Conservation (phyloP, 2,329 filamentous ascomycete genomes). For the Microsporum audouinii region DNA sequence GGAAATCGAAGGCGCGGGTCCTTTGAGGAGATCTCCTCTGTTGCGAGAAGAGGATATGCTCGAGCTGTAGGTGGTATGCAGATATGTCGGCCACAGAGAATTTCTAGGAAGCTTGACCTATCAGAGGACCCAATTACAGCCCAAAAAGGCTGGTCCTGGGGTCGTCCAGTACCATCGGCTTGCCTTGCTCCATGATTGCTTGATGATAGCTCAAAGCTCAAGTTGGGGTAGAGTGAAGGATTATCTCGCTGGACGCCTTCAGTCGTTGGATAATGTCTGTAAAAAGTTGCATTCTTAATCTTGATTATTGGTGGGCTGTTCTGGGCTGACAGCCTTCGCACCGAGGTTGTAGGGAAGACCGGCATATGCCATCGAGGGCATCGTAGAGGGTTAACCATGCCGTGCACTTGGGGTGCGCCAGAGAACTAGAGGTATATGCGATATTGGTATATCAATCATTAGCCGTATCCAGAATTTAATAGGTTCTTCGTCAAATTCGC, state of each 20-base stretch:
- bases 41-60: slow-evolving; percentile 66
- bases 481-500: neutral
- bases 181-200: neutral
- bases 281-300: slow-evolving; percentile 73
- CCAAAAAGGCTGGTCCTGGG: slow-evolving; percentile 52
- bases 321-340: slow-evolving; percentile 7
- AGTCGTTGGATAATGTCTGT: slow-evolving; percentile 56
- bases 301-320: slow-evolving; percentile 48
- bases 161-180: slow-evolving; percentile 2
- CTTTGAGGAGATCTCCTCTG: slow-evolving; percentile 44
- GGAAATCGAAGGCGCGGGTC: slow-evolving; percentile 46
- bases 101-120: slow-evolving; percentile 71
- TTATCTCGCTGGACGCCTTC: slow-evolving; percentile 42
- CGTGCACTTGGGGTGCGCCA: neutral
- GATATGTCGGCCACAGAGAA: slow-evolving; percentile 64
- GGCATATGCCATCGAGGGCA: neutral
- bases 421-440: neutral
- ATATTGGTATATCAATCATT: neutral
- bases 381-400: neutral
- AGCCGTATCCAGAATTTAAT: neutral
- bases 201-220: slow-evolving; percentile 57
- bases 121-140: slow-evolving; percentile 69
- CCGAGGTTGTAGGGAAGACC: neutral
- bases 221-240: slow-evolving; percentile 58
- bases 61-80: slow-evolving; percentile 64